A percentile compares a stretch with the other conserved stretches of the same genome.
These are phyloP conservation scores for Chaetoceros tenuissimus DNA, from an alignment of 108 stramenopile species.

Conservation along the genomic window DNA sequence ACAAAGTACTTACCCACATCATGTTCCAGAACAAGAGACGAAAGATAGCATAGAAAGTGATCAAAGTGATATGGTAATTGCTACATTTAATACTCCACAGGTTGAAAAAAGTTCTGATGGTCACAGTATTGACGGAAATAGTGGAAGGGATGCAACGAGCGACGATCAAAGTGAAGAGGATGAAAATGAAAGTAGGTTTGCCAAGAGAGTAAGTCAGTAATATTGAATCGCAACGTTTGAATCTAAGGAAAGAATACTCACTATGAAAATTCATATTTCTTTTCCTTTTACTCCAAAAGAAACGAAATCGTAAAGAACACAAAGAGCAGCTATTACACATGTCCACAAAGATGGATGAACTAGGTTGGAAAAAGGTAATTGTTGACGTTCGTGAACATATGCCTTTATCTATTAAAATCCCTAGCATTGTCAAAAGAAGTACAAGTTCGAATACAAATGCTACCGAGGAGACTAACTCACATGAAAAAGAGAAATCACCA, in stretches of 20 bases:
- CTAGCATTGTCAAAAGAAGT: slow-evolving; percentile 15
- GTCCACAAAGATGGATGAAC: slow-evolving; percentile 46
- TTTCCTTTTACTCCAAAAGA: slow-evolving; percentile 3
- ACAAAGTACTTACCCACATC: slow-evolving; percentile 43
- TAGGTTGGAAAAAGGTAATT: slow-evolving; percentile 79
- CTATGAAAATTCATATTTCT: too few relatives aligned
- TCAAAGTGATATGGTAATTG: slow-evolving; percentile 16
- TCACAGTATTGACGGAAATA: slow-evolving; percentile 1
- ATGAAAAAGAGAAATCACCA: background rate
- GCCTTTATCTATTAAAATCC: slow-evolving; percentile 31
- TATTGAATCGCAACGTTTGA: too few relatives aligned
- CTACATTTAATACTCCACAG: slow-evolving; percentile 21
- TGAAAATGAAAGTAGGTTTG: too few relatives aligned
- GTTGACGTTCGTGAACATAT: slow-evolving; percentile 56
- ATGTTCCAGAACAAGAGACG: slow-evolving; percentile 2
- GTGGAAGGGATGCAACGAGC: background rate
- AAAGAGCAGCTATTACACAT: slow-evolving; percentile 15
- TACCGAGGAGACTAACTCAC: background rate
- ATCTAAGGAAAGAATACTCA: slow-evolving; percentile 1
- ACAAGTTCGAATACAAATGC: background rate
- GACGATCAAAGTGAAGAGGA: slow-evolving; percentile 6
- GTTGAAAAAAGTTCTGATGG: background rate
- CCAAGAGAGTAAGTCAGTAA: background rate
- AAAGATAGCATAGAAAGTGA: slow-evolving; percentile 6
- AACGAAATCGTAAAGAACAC: background rate